phyloP scores from a whole-genome alignment of 2,329 filamentous ascomycete species.

The Aureobasidium mangrovei region DNA sequence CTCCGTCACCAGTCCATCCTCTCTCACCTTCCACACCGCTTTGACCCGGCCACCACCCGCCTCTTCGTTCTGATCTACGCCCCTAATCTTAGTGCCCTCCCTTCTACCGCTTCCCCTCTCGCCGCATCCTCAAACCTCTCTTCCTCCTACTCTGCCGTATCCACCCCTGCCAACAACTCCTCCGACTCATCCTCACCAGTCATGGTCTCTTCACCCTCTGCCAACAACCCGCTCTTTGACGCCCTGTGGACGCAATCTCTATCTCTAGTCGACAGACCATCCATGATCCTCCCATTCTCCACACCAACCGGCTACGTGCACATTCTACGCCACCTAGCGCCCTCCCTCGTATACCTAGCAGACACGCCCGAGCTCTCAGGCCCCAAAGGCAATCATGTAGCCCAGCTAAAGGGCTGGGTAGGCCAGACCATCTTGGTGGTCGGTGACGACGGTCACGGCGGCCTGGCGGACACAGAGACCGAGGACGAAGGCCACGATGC shows the following conservation, averaged over 20 bases:
- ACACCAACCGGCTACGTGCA: constrained; percentile 74
- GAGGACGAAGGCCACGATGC: constrained; percentile 46
- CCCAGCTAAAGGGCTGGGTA: constrained; percentile 56
- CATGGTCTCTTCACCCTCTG: constrained; percentile 19
- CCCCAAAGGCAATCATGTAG: constrained; percentile 61
- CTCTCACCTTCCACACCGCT: constrained; percentile 73
- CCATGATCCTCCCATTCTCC: constrained; percentile 82
- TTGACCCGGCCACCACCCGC: constrained; percentile 63
- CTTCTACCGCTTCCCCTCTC: constrained; percentile 44
- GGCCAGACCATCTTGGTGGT: constrained; percentile 53
- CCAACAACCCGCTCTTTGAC: constrained; percentile 51
- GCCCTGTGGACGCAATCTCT: constrained; percentile 73
- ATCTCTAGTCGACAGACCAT: constrained; percentile 70
- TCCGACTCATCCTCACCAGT: constrained; percentile 24
- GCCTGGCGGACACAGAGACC: constrained; percentile 70
- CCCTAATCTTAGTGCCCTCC: constrained; percentile 57
- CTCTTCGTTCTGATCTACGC: constrained; percentile 87
- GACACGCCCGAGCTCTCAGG: constrained; percentile 66
- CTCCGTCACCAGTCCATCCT: constrained; percentile 50
- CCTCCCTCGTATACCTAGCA: constrained; percentile 80
- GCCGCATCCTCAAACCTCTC: constrained; percentile 81
- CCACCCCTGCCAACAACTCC: constrained; percentile 55
- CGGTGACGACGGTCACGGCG: constrained; percentile 67
- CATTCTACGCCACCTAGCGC: constrained; percentile 76
- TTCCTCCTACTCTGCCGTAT: constrained; percentile 69